A percentile compares a stretch with the other conserved stretches of the same genome.
Evolutionary conservation across 129 eudicot genomes (phyloP).

Genomic region (Mikania micrantha): DNA sequence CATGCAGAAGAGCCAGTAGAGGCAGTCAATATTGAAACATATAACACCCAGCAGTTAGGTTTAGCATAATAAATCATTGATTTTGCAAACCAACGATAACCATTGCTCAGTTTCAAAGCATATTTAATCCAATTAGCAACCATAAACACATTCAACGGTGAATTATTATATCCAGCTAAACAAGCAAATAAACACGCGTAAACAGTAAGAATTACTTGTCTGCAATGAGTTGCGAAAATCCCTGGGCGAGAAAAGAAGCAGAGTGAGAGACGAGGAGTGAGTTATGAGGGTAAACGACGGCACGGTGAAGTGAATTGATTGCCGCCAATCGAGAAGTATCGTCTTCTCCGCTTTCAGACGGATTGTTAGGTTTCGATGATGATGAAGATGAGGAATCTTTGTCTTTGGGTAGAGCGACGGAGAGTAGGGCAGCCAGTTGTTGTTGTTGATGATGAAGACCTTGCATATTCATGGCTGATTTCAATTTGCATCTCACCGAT

Average conservation of each 20-base stretch:
- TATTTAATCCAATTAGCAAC: constrained; percentile 1
- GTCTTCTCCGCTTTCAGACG: constrained; percentile 36
- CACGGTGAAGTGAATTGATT: constrained; percentile 69
- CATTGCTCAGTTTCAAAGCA: background rate
- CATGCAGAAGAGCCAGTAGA: background rate
- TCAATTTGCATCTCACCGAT: constrained; percentile 39
- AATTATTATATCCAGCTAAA: constrained; percentile 11
- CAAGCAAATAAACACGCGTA: background rate
- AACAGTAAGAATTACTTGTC: constrained; percentile 55
- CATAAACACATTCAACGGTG: background rate
- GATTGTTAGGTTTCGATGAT: constrained; percentile 17
- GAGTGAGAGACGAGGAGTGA: constrained; percentile 82
- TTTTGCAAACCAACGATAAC: background rate
- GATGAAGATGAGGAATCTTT: constrained; percentile 26
- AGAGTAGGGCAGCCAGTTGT: constrained; percentile 77
- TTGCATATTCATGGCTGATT: constrained; percentile 51
- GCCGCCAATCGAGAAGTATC: constrained; percentile 64
- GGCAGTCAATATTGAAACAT: background rate
- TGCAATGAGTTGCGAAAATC: constrained; percentile 71
- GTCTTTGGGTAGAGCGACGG: constrained; percentile 72
- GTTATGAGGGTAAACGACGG: constrained; percentile 81
- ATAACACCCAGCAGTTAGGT: constrained; percentile 11
- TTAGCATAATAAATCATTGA: background rate
- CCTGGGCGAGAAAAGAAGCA: constrained; percentile 80
- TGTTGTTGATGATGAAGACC: constrained; percentile 94